Conservation (phyloP, 768 basidiomycete species). For the Tulasnella sp. region DNA sequence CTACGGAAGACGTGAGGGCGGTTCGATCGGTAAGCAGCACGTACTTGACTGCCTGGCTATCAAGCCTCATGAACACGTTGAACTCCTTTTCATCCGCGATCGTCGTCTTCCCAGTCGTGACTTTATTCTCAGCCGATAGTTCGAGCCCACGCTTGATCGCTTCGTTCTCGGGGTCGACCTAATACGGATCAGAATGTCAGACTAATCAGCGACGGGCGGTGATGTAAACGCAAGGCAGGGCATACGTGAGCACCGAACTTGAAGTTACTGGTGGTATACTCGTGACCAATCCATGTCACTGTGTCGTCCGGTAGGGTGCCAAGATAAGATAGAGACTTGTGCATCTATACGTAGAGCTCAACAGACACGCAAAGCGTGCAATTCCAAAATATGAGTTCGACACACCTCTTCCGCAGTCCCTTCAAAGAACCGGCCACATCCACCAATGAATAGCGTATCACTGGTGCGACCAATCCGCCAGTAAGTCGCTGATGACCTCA, state of each 20-base stretch:
- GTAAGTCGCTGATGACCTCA: not conserved
- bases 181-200: not conserved
- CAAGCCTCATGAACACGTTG: constrained; percentile 90
- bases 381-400: not conserved
- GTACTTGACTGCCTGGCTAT: constrained; percentile 50
- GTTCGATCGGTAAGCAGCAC: no score
- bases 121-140: constrained; percentile 44
- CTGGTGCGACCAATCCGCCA: constrained; percentile 19
- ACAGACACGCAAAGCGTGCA: constrained; percentile 21
- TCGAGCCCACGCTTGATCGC: constrained; percentile 48
- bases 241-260: constrained; percentile 44
- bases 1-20: no score
- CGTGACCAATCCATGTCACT: constrained; percentile 79
- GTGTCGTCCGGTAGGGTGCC: constrained; percentile 68
- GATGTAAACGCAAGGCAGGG: not conserved
- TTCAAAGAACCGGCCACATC: constrained; percentile 94
- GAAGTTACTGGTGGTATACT: constrained; percentile 69
- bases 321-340: constrained; percentile 57
- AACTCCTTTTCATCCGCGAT: constrained; percentile 89
- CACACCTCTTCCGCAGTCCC: constrained; percentile 46
- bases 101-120: constrained; percentile 73
- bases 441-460: constrained; percentile 76
- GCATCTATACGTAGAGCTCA: constrained; percentile 41
- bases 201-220: not conserved
- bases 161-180: constrained; percentile 50